phyloP scores from a whole-genome alignment of 2,329 filamentous ascomycete genomes.

The Beauveria sp. region DNA sequence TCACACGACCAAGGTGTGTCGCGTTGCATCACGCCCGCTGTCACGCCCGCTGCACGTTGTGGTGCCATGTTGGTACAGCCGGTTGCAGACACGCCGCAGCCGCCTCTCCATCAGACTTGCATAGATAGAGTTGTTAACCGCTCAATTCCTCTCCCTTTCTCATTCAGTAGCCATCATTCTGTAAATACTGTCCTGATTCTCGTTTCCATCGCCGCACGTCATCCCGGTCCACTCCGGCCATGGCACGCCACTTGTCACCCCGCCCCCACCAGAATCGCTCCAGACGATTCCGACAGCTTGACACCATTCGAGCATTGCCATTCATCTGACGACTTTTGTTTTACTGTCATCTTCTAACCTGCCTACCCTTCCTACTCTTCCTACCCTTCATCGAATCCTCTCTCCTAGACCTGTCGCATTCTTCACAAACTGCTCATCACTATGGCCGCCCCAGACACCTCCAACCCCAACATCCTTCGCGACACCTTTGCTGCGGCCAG shows the following conservation, averaged over 20 bases:
- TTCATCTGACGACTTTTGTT: not conserved
- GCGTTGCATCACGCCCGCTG: not conserved
- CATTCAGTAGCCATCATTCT: not conserved
- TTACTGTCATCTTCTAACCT: not conserved
- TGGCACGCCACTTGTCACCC: not conserved
- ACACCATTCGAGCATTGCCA: not conserved
- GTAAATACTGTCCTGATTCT: not conserved
- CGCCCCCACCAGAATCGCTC: slow-evolving; percentile 4
- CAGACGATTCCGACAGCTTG: not conserved
- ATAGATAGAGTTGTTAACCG: not conserved
- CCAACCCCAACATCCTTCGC: slow-evolving; percentile 20
- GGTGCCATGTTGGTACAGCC: not conserved
- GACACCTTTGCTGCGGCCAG: slow-evolving; percentile 27
- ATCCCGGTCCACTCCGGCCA: slow-evolving; percentile 8
- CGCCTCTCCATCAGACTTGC: not conserved
- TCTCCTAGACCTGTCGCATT: too few species aligned
- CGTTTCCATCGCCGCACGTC: not conserved
- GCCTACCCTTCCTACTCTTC: too few species aligned
- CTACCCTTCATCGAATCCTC: not conserved
- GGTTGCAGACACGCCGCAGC: not conserved
- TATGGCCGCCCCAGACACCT: slow-evolving; percentile 13
- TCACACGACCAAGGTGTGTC: not conserved
- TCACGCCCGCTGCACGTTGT: not conserved
- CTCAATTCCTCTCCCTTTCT: too few species aligned
- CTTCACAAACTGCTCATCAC: not conserved